Evolutionary conservation across 192 early-diverging fungal genomes (phyloP).

Genomic region (Coemansia sp.): DNA sequence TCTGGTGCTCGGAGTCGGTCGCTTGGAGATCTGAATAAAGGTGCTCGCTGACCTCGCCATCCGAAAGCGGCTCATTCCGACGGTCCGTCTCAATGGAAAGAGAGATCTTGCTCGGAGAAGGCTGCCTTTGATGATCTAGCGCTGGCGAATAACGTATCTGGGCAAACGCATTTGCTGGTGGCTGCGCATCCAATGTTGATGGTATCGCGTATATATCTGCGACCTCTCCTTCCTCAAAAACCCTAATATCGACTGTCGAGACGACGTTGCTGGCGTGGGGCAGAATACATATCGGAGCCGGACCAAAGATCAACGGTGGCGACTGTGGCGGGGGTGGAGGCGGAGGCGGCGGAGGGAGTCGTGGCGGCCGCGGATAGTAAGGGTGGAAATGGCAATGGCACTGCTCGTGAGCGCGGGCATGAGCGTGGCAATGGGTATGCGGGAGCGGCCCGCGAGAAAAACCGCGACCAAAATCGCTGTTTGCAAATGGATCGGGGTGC

Average conservation of each 20-base stretch:
- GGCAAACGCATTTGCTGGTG: neutral
- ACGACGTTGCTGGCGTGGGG: neutral
- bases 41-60: slow-evolving; percentile 23
- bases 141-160: neutral
- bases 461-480: neutral
- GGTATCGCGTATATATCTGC: neutral
- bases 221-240: neutral
- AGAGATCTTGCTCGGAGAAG: neutral
- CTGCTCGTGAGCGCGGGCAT: neutral
- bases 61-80: slow-evolving; percentile 15
- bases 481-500: neutral
- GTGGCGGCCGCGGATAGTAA: neutral
- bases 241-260: neutral
- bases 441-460: neutral
- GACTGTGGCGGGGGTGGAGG: neutral
- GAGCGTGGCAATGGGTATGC: neutral
- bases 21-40: neutral
- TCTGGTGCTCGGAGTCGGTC: neutral
- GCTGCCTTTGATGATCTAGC: neutral
- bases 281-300: neutral
- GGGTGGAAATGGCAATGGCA: neutral
- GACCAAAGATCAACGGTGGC: neutral
- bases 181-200: neutral
- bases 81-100: neutral
- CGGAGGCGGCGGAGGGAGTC: neutral